Evolutionary conservation across 2,329 filamentous ascomycete genomes (phyloP), one percentile per base, ranked within the genome.

Genomic region (Pseudopyricularia cyperi): DNA sequence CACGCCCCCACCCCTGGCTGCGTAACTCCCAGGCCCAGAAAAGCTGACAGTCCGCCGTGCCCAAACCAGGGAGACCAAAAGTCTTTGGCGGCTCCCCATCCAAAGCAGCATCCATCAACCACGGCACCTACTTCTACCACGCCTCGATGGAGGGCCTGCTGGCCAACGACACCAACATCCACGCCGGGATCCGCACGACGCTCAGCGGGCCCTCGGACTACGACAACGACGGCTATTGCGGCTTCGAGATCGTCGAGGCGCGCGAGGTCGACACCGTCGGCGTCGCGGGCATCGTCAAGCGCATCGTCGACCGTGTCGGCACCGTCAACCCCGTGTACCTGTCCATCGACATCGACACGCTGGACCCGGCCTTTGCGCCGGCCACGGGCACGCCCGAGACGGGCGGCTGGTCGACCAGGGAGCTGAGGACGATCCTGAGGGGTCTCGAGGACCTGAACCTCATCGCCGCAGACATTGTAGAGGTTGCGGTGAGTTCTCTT

Each of bases 111-210:
- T 76, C 76, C 57, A 83, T 94, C 69, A 94, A 93, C 69, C 87
- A 93, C 68, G 88, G 88, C 42, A 93, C 87, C 1, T 93, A 93
- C 71, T 94, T 94, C 69, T 93, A 84, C 69, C 86, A 91, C 63
- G 88, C 87, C 0, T 70, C 83, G 1, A 79, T 82, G 67, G 87
- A 93, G 64, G 88, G 88, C 3, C 72, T 93, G 15, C 72, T 94
- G 19, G 75, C 75, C 56, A 94, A 93, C 62, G 85, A 93, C 70
- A 85, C 80, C 58, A 91, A 89, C 68, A 89, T 94, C 66, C 88
- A 94, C 64, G 88, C 87, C 15, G 88, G 88, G 37, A 93, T 94
- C 65, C 81, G 88, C 52, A 93, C 88, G 0, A 93, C 87, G 3
- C 73, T 93, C 17, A 85, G 80, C 54, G 87, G 87, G 0, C 82